Percentiles rank a stretch among this genome's conserved stretches.
Conservation (phyloP, 1,284 basidiomycete species). For the Trichosporon coremiiforme region DNA sequence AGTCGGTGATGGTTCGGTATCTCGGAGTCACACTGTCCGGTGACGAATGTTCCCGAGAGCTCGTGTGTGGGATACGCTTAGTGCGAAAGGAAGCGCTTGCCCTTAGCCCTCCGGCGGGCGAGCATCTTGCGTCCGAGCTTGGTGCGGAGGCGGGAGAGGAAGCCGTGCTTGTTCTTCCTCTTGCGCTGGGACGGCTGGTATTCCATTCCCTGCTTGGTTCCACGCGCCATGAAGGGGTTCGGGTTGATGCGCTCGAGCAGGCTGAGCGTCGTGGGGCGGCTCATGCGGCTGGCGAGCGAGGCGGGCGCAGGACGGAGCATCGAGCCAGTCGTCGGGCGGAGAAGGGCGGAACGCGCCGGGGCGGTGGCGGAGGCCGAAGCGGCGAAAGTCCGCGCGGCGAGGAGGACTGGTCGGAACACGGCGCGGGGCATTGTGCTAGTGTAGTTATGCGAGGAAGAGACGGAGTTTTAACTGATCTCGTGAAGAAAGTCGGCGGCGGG, state of each 20-base stretch:
- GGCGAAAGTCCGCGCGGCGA: conserved; percentile 19
- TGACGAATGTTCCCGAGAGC: no score
- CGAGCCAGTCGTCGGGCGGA: conserved; percentile 13
- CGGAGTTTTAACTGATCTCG: conserved; percentile 20
- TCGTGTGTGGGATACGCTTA: no score
- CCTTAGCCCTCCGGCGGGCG: conserved; percentile 63
- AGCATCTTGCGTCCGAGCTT: conserved; percentile 60
- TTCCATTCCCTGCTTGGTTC: conserved; percentile 64
- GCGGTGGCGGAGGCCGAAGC: conserved; percentile 15
- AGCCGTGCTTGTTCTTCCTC: conserved; percentile 85
- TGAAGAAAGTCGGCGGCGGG: conserved; percentile 14
- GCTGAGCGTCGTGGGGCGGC: conserved; percentile 20
- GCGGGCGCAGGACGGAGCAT: conserved; percentile 15
- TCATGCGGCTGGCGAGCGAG: conserved; percentile 22
- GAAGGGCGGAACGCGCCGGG: background rate
- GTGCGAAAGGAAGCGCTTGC: conserved; percentile 65
- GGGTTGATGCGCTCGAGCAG: conserved; percentile 27
- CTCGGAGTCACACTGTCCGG: no score
- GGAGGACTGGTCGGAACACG: conserved; percentile 18
- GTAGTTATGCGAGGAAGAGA: background rate
- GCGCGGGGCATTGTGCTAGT: conserved; percentile 26
- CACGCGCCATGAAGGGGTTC: conserved; percentile 33
- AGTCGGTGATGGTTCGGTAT: background rate
- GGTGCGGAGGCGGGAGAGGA: conserved; percentile 65
- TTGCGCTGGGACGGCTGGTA: conserved; percentile 88